Evolutionary conservation across 495 filamentous ascomycete species (phyloP), one percentile per base, ranked within the genome.

Genomic region (Aspergillus diversus): DNA sequence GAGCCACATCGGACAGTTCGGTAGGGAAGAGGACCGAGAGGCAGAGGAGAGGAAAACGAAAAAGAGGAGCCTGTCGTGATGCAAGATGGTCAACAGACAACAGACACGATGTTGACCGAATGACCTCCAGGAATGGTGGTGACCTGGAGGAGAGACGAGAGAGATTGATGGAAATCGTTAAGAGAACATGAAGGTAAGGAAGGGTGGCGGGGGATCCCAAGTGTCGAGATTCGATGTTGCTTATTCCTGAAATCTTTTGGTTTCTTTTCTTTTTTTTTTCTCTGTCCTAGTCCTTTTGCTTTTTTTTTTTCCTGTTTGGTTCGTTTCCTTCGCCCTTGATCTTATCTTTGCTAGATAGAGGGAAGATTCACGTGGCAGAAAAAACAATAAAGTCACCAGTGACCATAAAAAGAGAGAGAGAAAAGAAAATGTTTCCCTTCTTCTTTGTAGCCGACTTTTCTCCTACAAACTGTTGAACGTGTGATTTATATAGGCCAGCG

Each of bases 1-100:
- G 73, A 92, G 80, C 89, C 88, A 90, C 89, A 89, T 85, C 69
- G 68, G 71, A 69, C 64, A 51, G 27, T 27, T n/a, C 12, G 31
- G 51, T 31, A n/a, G 51, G 21, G 43, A 46, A n/a, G 13, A 33
- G 57, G 35, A 7, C 37, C 33, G n/a, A 51, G 34, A 21, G 17
- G 33, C 53, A 51, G 16, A 61, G 33, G 48, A 47, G 52, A 32
- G 47, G 53, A 55, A 37, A 16, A 51, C 53, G 43, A 46, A 57
- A 39, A 37, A 12, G 33, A 60, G 51, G 49, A 55, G 61, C 59
- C 46, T 17, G 39, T 46, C 5, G 55, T 48, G 31, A 33, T 37
- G 21, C 21, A 27, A 27, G 21, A 27, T 27, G 21, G 21, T 27
- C 21, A 27, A 27, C 21, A 27, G 21, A 27, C 15, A 54, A 16